Evolutionary conservation across 352 stramenopile species (phyloP).

Genomic region (Phytophthora citrophthora): DNA sequence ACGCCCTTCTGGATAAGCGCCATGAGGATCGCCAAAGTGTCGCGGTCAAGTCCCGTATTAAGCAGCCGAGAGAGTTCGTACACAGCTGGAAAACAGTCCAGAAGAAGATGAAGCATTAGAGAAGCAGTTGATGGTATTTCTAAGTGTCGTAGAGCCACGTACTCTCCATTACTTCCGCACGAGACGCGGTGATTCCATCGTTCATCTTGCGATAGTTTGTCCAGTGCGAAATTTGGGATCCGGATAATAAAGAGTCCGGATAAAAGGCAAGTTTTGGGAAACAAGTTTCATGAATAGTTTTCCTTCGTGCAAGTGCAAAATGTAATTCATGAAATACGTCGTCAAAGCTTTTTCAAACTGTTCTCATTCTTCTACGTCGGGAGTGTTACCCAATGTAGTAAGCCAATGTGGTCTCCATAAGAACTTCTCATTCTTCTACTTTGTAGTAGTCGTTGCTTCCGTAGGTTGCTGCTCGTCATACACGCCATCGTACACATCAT

Average conservation of each 20-base stretch:
- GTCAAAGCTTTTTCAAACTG: too few relatives aligned
- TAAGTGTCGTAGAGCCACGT: constrained; percentile 2
- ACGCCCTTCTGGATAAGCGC: constrained; percentile 90
- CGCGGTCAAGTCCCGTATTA: constrained; percentile 90
- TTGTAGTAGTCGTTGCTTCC: too few relatives aligned
- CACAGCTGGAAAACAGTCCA: constrained; percentile 51
- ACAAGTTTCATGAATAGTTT: too few relatives aligned
- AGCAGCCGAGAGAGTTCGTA: constrained; percentile 92
- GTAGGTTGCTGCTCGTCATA: too few relatives aligned
- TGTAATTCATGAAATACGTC: too few relatives aligned
- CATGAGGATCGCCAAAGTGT: constrained; percentile 90
- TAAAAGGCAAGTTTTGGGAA: neutral
- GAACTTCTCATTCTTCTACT: too few relatives aligned
- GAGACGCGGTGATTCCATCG: constrained; percentile 52
- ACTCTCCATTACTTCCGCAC: constrained; percentile 69
- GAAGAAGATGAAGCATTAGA: neutral
- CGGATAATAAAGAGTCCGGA: constrained; percentile 11
- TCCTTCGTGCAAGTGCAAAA: too few relatives aligned
- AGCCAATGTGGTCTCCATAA: too few relatives aligned
- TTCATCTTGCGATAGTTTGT: constrained; percentile 18
- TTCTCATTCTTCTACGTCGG: too few relatives aligned
- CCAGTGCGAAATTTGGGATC: constrained; percentile 1
- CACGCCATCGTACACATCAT: too few relatives aligned
- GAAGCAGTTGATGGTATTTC: neutral
- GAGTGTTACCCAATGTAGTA: too few relatives aligned